Percentiles rank a stretch among this genome's conserved stretches.
These are phyloP conservation scores for Tetraselmis chui DNA, from an alignment of 139 green algal species.

Conservation along the genomic window DNA sequence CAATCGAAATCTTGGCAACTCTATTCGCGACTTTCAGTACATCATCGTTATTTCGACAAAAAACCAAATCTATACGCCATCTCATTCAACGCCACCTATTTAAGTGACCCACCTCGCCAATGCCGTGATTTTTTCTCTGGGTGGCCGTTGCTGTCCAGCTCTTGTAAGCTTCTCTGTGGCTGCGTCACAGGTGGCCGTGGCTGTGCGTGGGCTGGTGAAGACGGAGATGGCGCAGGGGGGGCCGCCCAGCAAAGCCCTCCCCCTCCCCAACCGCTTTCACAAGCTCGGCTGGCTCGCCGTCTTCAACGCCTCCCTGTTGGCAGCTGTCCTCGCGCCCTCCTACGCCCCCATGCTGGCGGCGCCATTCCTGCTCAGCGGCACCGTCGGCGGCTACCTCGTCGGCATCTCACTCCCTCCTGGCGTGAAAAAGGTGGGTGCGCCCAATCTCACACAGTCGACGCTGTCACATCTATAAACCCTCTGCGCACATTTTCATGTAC, in stretches of 20 bases:
- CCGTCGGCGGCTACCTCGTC: slow-evolving; percentile 53
- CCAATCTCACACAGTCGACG: slow-evolving; percentile 15
- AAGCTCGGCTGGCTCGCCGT: slow-evolving; percentile 44
- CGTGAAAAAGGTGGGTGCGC: neutral
- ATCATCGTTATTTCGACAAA: too few relatives aligned
- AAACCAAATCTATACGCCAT: too few relatives aligned
- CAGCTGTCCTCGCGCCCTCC: slow-evolving; percentile 5
- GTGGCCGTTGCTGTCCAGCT: too few relatives aligned
- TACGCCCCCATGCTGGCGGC: slow-evolving; percentile 26
- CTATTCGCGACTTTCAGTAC: too few relatives aligned
- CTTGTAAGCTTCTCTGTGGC: too few relatives aligned
- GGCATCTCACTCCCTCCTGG: slow-evolving; percentile 22
- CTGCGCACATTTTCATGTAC: too few relatives aligned
- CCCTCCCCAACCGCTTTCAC: slow-evolving; percentile 22
- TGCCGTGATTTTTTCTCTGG: too few relatives aligned
- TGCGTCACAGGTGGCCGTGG: neutral
- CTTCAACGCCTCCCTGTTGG: slow-evolving; percentile 13
- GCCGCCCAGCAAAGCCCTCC: neutral
- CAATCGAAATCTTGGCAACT: too few relatives aligned
- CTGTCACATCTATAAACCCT: too few relatives aligned
- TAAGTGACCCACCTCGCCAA: too few relatives aligned
- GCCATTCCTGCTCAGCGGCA: slow-evolving; percentile 46
- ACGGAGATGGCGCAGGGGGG: neutral
- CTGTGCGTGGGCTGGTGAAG: neutral
- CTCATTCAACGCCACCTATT: too few relatives aligned